Evolutionary conservation across 148 eudicot species (phyloP).

Genomic region (Camellia granthamiana): DNA sequence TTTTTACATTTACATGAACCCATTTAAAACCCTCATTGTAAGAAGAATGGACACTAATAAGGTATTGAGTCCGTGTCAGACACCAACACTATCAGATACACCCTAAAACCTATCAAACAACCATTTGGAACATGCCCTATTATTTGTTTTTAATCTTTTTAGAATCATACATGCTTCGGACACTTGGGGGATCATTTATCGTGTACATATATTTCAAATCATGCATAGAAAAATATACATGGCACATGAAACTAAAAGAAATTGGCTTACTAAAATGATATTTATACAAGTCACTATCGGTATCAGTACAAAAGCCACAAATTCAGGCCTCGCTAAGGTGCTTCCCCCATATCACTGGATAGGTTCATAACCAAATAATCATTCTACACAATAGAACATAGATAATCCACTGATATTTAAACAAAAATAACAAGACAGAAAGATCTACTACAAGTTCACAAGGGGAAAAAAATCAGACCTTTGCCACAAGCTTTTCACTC

Average conservation of each 20-base stretch:
- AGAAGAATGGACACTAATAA: too few species aligned
- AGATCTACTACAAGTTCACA: conserved; percentile 8
- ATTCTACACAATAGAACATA: neutral
- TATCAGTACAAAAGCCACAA: neutral
- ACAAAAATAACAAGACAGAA: neutral
- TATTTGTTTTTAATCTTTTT: too few species aligned
- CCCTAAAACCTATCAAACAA: too few species aligned
- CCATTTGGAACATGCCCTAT: too few species aligned
- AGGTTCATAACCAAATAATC: neutral
- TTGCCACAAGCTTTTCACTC: conserved; percentile 57
- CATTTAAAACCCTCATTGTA: neutral
- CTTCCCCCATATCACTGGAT: neutral
- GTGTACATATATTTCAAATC: neutral
- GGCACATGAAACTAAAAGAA: neutral
- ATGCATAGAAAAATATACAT: neutral
- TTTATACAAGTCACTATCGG: neutral
- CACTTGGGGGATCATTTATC: too few species aligned
- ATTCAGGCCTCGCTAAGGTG: neutral
- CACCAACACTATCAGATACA: too few species aligned
- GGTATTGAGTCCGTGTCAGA: too few species aligned
- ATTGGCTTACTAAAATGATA: neutral
- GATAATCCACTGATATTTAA: neutral
- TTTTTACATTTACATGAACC: neutral
- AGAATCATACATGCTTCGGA: too few species aligned
- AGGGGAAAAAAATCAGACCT: conserved; percentile 46